Conservation (phyloP, 768 basidiomycete species). For the Rhodotorula sphaerocarpa region DNA sequence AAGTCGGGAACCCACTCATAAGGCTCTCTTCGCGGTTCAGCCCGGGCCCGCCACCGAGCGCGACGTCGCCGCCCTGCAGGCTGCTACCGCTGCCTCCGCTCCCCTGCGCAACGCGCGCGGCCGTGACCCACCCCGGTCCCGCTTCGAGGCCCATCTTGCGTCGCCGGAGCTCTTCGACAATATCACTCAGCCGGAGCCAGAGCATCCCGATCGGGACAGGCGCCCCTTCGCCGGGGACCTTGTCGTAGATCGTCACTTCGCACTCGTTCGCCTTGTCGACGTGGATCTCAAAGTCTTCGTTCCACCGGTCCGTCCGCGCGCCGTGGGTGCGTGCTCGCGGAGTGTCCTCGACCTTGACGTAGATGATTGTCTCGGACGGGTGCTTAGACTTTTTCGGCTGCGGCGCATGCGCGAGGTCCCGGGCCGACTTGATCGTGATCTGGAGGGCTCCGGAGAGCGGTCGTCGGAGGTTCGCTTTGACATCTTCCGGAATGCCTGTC, state of each 20-base stretch:
- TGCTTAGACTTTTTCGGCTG: constrained; percentile 48
- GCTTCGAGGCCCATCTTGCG: constrained; percentile 87
- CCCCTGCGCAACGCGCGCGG: constrained; percentile 69
- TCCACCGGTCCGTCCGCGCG: constrained; percentile 85
- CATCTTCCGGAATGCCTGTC: constrained; percentile 62
- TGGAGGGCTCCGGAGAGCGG: constrained; percentile 86
- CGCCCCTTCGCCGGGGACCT: constrained; percentile 60
- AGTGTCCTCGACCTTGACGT: constrained; percentile 92
- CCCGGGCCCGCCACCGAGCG: constrained; percentile 35
- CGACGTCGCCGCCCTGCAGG: not conserved
- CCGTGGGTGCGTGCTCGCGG: constrained; percentile 86
- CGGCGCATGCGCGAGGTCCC: constrained; percentile 91
- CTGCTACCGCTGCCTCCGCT: constrained; percentile 42
- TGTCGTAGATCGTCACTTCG: constrained; percentile 91
- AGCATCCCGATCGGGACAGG: constrained; percentile 85
- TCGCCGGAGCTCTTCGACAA: constrained; percentile 83
- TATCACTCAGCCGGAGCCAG: constrained; percentile 87
- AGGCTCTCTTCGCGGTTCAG: constrained; percentile 10
- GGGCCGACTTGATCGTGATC: constrained; percentile 77
- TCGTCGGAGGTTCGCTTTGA: constrained; percentile 90
- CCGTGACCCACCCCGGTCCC: constrained; percentile 86
- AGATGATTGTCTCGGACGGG: constrained; percentile 68
- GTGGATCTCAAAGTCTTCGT: constrained; percentile 89
- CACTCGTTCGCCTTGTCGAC: constrained; percentile 99
- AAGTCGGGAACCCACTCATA: constrained; percentile 2